Evolutionary conservation across 148 eudicot genomes (phyloP), one percentile per base, ranked within the genome.

Genomic region (Silene uniflora): DNA sequence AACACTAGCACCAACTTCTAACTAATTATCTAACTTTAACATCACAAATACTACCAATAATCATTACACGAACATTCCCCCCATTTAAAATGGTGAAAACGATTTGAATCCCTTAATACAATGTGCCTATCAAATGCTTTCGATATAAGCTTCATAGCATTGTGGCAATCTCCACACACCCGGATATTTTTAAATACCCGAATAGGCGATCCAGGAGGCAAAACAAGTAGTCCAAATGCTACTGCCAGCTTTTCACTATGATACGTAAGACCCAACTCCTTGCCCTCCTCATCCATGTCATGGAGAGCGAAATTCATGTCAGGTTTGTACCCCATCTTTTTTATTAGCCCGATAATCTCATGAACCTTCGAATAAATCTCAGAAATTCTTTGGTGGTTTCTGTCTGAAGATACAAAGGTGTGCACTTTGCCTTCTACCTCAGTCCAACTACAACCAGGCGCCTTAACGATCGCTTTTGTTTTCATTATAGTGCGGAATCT

Each of bases 231-330:
- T 46, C 85, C 93, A 75, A 87, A 92, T 35, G 98, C 96, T 75
- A 90, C 86, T n/a, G 96, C 96, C 73, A 92, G 71, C 80, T 90
- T 92, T 81, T 92, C 98, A 23, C 98, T 82, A 60, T 92, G 96
- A 87, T 90, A 85, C 24, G 86, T 83, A 75, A 92, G 96, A 55
- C 88, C 83, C 56, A 78, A 78, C 62, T 86, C 89, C 77, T 89
- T 90, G 61, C 71, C 85, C 79, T 88, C 88, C 64, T 89, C 90
- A 78, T 89, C 88, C 10, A 84, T 79, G 62, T 92, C 89, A 62
- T 87, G 93, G 24, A 91, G 88, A 19, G 96, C 89, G 69, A 82
- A 91, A 62, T 74, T 85, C 77, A 81, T 78, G 72, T 91, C 87
- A 1, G 90, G 90, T 59, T 84, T 86, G 81, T 89, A 89, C 22